Percentiles rank a stretch among this genome's conserved stretches.
Conservation (phyloP, 352 stramenopile genomes). For the Phytophthora lateralis region DNA sequence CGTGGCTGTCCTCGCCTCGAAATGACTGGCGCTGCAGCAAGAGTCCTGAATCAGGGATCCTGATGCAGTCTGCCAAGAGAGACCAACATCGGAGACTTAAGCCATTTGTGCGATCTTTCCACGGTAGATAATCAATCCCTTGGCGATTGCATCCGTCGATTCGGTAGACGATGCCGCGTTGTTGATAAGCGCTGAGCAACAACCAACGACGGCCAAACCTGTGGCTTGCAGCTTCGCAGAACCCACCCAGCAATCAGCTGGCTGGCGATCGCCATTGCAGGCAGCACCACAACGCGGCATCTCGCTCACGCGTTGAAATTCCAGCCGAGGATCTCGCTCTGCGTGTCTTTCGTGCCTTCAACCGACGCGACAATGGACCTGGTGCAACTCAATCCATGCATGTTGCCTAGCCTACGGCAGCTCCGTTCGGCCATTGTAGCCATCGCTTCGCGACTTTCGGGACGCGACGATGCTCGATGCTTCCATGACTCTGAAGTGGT, state of each 20-base stretch:
- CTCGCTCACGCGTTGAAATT: conserved; percentile 7
- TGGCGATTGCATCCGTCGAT: background rate
- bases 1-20: conserved; percentile 1
- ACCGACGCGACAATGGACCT: background rate
- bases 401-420: too few relatives aligned
- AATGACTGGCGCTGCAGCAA: background rate
- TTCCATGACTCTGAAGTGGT: conserved; percentile 9
- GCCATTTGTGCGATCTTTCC: conserved; percentile 12
- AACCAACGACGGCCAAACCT: background rate
- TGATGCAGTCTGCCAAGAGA: background rate
- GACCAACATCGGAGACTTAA: background rate
- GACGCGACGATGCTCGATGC: background rate
- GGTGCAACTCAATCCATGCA: background rate
- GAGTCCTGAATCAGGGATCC: too few relatives aligned
- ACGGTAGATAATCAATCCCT: background rate
- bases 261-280: background rate
- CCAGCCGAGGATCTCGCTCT: background rate
- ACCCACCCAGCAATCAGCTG: too few relatives aligned
- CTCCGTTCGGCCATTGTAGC: background rate
- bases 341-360: conserved; percentile 15
- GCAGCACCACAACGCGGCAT: background rate
- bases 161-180: background rate
- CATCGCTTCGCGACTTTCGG: conserved; percentile 13
- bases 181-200: background rate
- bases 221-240: background rate